Percentiles rank a stretch among this genome's conserved stretches.
These are phyloP conservation scores for Pseudohalonectria lignicola DNA, from an alignment of 2,329 filamentous ascomycete genomes.

Conservation along the genomic window DNA sequence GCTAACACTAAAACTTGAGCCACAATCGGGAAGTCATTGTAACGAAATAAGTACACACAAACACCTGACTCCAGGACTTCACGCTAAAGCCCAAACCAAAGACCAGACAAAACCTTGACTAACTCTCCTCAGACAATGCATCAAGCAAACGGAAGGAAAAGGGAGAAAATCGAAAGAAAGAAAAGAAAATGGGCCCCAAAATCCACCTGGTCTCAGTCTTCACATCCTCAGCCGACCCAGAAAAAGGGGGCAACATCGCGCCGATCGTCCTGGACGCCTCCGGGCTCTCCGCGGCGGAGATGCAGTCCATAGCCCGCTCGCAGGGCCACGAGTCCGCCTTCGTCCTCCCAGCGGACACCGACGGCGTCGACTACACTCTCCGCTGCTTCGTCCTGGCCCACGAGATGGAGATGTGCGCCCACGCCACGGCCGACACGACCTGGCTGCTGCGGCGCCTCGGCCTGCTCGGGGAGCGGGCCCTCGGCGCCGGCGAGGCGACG, in stretches of 20 bases:
- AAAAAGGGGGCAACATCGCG: background rate
- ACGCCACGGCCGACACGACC: background rate
- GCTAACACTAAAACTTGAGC: too few relatives aligned
- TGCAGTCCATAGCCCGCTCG: background rate
- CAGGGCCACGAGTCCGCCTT: background rate
- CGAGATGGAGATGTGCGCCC: constrained; percentile 1
- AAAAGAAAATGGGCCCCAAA: background rate
- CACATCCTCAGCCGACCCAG: background rate
- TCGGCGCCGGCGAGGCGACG: background rate
- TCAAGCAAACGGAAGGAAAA: too few relatives aligned
- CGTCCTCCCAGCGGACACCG: background rate
- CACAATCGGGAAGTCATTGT: too few relatives aligned
- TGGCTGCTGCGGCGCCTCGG: background rate
- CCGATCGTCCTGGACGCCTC: background rate
- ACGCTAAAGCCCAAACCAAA: too few relatives aligned
- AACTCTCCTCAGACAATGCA: too few relatives aligned
- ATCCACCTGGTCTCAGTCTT: constrained; percentile 1
- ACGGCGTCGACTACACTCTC: background rate
- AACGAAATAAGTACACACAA: too few relatives aligned
- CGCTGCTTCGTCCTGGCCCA: constrained; percentile 1
- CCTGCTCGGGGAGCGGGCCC: background rate
- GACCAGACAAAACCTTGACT: too few relatives aligned
- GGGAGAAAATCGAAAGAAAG: too few relatives aligned
- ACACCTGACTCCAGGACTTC: too few relatives aligned
- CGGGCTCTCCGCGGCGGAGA: background rate